Base-by-base conservation (phyloP, 208 protist species). In the Acanthamoeba lenticulata region DNA sequence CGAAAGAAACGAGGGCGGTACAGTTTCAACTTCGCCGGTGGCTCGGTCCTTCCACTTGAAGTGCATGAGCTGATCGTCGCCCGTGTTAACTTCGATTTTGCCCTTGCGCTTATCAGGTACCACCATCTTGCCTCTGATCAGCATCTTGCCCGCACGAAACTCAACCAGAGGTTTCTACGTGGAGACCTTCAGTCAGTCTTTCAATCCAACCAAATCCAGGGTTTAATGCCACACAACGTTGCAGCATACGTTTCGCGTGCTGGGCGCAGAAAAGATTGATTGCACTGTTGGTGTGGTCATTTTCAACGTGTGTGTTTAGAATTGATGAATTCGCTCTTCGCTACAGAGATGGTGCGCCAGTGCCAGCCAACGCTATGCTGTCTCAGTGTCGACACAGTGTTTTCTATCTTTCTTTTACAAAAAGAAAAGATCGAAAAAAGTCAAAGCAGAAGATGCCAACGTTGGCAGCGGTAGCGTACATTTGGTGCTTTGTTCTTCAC, bases 41-140 rank as follows among this genome's bases (percentile, higher is more conserved):
- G 67, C 55, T 19, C 95, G 32, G 91, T 96, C 95, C 62, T 96
- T 96, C 95, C 95, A 96, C 36, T 89, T 89, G 65, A 96, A 95
- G 83, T 96, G 94, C 45, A 95, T 94, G 65, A 94, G 45, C 27
- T 62, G 27, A 47, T 96, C 90, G 40, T 92, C 65, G 57, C 86
- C 72, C 52, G 5, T 2, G 49, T 19, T 34, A 19, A 96, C 3
- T 47, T 94, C 38, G 19, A 96, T 92, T 34, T 96, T 49, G 40
- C 95, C 95, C 77, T 96, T 96, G 6, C 95, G 45, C 29, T 47
- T 94, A 57, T 96, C 94, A 27, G 95, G 88, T 15, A 47, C 92
- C 32, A 96, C 91, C 29, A 93, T 72, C 24, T 94, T 95, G 67
- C 94, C 95, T 17, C 45, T 47, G 24, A 94, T 96, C 42, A 89